Evolutionary conservation across 148 eudicot genomes (phyloP), one percentile per base, ranked within the genome.

Genomic region (Rheum nobile): DNA sequence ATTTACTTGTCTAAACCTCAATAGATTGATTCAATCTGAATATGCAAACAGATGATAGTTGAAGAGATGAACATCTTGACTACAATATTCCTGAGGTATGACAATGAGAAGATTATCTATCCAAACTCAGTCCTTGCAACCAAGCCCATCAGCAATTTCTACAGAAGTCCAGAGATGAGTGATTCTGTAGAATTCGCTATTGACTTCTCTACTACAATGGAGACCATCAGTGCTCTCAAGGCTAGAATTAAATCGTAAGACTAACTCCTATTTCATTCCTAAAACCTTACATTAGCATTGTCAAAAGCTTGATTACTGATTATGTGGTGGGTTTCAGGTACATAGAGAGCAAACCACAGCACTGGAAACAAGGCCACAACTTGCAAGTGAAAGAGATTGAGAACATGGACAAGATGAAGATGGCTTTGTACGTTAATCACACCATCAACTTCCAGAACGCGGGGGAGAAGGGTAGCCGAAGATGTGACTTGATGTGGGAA

Each of bases 21-120:
- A 10, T 21, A 3, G 29, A 22, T 71, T 38, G 48, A 71, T 39
- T 71, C 24, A 24, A n/a, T 31, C 11, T 71, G 31, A 71, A 39
- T 38, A 32, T 38, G n/a, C 34, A 37, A 26, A 59, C 90, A 91
- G 97, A 89, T 93, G 96, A 54, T 83, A 2, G 98, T 93, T 42
- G 96, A 93, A 78, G 96, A 93, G 83, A 91, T 93, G 96, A 93
- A 93, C 78, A 89, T 91, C 38, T 81, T 93, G 83, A 89, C 97
- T 7, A 93, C 98, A 22, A 85, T 93, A 22, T 89, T 93, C 75
- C 75, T 91, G 77, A 86, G 84, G 77, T 81, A 79, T 52, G 92
- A 93, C 81, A 93, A 91, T 2, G 94, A 91, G 67, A 93, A 89
- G 84, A 85, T 93, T 3, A 84, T 76, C 72, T 93, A 88, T 76